These are phyloP conservation scores for Aspergillus thermomutatus DNA, from an alignment of 2,329 filamentous ascomycete genomes.

Conservation along the genomic window DNA sequence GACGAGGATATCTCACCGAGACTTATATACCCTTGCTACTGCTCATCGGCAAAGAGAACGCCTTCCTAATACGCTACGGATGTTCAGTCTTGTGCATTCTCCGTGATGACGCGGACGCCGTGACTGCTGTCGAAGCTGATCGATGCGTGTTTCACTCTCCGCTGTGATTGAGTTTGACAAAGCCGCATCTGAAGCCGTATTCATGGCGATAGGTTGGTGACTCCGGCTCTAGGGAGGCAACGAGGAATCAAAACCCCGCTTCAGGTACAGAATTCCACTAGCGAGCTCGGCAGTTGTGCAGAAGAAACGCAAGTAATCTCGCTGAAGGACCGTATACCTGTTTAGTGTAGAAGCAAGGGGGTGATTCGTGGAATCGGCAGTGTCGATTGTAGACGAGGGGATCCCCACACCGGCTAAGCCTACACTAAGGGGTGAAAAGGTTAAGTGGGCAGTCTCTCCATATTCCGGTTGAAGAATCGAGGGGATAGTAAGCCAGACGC, in stretches of 20 bases:
- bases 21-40: not conserved
- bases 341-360: not conserved
- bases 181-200: not conserved
- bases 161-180: not conserved
- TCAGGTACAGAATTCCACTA: not conserved
- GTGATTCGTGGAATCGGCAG: not conserved
- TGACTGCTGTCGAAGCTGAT: not conserved
- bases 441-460: too few relatives aligned
- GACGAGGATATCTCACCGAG: not conserved
- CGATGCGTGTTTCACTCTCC: not conserved
- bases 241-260: not conserved
- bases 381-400: not conserved
- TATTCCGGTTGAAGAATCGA: too few relatives aligned
- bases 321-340: not conserved
- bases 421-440: too few relatives aligned
- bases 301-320: not conserved
- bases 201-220: not conserved
- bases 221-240: not conserved
- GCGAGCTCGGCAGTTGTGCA: not conserved
- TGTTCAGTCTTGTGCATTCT: not conserved
- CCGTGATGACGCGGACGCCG: not conserved
- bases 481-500: too few relatives aligned
- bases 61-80: not conserved
- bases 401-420: too few relatives aligned
- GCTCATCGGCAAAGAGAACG: not conserved